Evolutionary conservation across 768 basidiomycete genomes (phyloP).

Genomic region (Russula lepida): DNA sequence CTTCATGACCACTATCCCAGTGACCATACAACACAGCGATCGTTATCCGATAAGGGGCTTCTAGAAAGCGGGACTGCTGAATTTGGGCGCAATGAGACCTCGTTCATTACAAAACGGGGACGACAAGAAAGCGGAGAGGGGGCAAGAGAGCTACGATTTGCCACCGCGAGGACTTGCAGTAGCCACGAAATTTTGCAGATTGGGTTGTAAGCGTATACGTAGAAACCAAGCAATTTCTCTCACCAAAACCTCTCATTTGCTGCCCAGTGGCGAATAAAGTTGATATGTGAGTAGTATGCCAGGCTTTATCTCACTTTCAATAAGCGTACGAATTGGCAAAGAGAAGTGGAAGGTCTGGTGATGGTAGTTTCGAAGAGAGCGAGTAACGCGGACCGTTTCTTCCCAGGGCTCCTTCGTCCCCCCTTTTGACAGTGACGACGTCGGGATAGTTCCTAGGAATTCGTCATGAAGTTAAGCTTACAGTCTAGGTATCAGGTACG

Average conservation of each 20-base stretch:
- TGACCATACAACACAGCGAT: background rate
- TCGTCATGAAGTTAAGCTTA: constrained; percentile 9
- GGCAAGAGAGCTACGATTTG: background rate
- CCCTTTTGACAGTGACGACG: background rate
- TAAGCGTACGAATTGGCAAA: background rate
- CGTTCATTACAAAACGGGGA: background rate
- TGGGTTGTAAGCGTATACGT: background rate
- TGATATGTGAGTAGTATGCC: background rate
- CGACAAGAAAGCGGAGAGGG: background rate
- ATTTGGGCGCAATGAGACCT: background rate
- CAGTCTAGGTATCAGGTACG: constrained; percentile 9
- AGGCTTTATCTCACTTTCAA: background rate
- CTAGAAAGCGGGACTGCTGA: background rate
- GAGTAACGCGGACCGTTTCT: background rate
- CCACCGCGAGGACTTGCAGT: background rate
- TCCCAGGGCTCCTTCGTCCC: background rate
- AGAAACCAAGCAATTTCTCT: background rate
- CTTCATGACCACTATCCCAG: background rate
- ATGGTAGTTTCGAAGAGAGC: background rate
- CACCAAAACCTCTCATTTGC: background rate
- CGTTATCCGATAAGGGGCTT: background rate
- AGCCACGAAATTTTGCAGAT: background rate
- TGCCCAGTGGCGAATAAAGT: background rate
- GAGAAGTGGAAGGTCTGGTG: background rate
- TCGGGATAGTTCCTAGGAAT: background rate